These are phyloP conservation scores for Cladorrhinum sp. DNA, from an alignment of 2,329 filamentous ascomycete species.

Conservation along the genomic window DNA sequence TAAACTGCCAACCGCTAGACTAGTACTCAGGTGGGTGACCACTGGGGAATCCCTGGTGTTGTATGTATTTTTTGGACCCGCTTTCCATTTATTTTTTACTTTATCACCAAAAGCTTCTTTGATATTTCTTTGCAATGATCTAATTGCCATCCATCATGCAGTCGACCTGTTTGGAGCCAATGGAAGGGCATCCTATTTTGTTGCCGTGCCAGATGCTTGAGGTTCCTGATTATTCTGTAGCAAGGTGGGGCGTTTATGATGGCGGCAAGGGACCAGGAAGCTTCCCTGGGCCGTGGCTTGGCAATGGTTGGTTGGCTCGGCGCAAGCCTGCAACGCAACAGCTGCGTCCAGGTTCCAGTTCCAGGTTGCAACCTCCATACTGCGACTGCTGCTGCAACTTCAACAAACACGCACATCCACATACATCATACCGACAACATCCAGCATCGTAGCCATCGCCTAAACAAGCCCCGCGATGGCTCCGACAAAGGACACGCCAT, in stretches of 20 bases:
- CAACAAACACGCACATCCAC: slow-evolving; percentile 1
- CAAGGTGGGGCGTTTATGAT: too few species aligned
- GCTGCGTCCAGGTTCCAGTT: background rate
- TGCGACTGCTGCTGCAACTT: too few species aligned
- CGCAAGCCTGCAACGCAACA: background rate
- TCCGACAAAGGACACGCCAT: slow-evolving; percentile 81
- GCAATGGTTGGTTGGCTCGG: background rate
- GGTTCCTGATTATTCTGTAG: too few species aligned
- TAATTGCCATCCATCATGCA: background rate
- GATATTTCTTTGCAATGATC: too few species aligned
- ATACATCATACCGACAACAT: slow-evolving; percentile 6
- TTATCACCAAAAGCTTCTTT: too few species aligned
- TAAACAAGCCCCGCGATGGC: slow-evolving; percentile 47
- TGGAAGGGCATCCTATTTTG: background rate
- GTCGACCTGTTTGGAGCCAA: background rate
- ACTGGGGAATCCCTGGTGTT: too few species aligned
- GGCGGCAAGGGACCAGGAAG: too few species aligned
- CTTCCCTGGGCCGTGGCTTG: background rate
- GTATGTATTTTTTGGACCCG: too few species aligned
- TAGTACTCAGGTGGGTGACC: too few species aligned
- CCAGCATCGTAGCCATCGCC: slow-evolving; percentile 16
- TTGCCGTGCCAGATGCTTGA: background rate
- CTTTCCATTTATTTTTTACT: too few species aligned
- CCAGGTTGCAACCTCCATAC: background rate
- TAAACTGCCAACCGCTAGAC: too few species aligned